phyloP scores from a whole-genome alignment of 768 basidiomycete genomes.

The Psilocybe tampanensis region DNA sequence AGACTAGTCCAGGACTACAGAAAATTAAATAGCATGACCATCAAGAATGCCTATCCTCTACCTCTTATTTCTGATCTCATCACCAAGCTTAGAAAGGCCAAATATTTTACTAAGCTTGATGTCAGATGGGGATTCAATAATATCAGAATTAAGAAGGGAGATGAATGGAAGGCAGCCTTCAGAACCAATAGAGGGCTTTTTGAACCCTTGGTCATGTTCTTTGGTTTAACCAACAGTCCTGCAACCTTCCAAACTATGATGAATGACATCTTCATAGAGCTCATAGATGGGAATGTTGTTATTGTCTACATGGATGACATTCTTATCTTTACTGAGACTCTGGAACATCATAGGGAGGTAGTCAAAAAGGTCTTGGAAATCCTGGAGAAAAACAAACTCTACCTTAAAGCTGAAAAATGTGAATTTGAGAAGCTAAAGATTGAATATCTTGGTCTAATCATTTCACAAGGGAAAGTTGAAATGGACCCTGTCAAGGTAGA shows the following conservation, averaged over 20 bases:
- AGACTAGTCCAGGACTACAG: constrained; percentile 30
- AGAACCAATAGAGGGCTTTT: constrained; percentile 29
- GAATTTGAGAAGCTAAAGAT: constrained; percentile 30
- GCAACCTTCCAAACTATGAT: constrained; percentile 40
- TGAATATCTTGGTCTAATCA: constrained; percentile 37
- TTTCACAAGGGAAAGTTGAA: constrained; percentile 11
- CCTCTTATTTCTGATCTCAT: constrained; percentile 30
- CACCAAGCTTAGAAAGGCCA: constrained; percentile 17
- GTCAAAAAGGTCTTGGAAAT: constrained; percentile 19
- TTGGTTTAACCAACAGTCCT: constrained; percentile 34
- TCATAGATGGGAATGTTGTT: constrained; percentile 37
- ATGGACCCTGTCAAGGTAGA: constrained; percentile 38
- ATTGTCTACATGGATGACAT: too few relatives aligned
- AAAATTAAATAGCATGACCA: constrained; percentile 31
- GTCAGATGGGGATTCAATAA: not conserved
- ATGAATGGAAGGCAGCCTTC: constrained; percentile 42
- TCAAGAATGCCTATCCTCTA: constrained; percentile 32
- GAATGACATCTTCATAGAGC: constrained; percentile 25
- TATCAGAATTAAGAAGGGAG: not conserved
- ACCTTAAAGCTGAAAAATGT: constrained; percentile 40
- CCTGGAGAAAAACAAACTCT: constrained; percentile 34
- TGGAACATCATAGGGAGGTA: constrained; percentile 17
- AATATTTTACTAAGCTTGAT: constrained; percentile 36
- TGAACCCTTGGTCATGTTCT: constrained; percentile 46
- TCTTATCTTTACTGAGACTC: constrained; percentile 30